Evolutionary conservation across 2,329 filamentous ascomycete species (phyloP), one percentile per base, ranked within the genome.

Genomic region (Colletotrichum theobromicola): DNA sequence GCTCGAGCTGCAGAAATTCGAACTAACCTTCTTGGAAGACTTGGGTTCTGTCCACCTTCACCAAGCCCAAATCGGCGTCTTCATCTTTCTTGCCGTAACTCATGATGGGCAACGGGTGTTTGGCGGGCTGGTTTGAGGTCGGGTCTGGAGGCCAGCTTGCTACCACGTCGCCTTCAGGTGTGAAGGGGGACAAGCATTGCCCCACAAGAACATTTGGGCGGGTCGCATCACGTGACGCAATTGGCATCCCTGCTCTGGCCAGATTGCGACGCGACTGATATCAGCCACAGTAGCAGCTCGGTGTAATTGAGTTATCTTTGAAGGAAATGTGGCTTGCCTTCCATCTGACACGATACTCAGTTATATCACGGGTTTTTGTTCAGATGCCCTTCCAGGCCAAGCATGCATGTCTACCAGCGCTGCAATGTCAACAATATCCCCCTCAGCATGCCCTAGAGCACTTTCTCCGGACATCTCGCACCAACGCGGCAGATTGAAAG

Each of bases 31-130:
- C 97, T 89, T 98, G 97, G 86, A 98, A 98, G 78, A 99, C 97
- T 81, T 96, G 95, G 72, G 96, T 98, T 82, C 97, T 94, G 88
- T 99, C 97, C 82, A 98, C 95, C 91, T 96, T 98, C 90, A 98
- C 94, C 88, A 98, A 91, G 83, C 94, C 93, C 84, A 93, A 92
- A 84, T 98, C 96, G 83, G 93, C 95, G 89, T 99, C 97, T 90
- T 98, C 97, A 86, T 99, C 96, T 90, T 98, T 98, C 89, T 99
- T 99, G 89, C 96, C 93, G 91, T 97, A 98, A 87, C 94, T 97
- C 96, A 98, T 98, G 83, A 79, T 92, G 88, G 87, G 87, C 86
- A 81, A 80, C 80, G 79, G 80, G 79, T 72, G 57, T 70, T 78
- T 79, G 76, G 77, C 77, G 79, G 77, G 78, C 78, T 79, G 57